Conservation (phyloP, 2,329 filamentous ascomycete species). For the Aspergillus costaricaensis region DNA sequence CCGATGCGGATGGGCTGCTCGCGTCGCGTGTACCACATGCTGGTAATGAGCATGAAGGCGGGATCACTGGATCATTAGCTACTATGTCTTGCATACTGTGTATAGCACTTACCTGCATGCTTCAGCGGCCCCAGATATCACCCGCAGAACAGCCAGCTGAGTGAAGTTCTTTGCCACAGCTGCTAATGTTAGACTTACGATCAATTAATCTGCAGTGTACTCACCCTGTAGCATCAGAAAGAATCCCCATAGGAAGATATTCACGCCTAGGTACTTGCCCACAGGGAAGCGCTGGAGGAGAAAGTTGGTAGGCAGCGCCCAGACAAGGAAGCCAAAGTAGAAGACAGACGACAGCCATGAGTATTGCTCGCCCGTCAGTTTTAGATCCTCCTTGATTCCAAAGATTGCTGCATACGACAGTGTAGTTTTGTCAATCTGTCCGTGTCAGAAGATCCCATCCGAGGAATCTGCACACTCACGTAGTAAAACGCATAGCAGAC, state of each 20-base stretch:
- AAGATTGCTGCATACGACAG: conserved; percentile 55
- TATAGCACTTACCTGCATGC: conserved; percentile 31
- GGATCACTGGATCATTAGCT: conserved; percentile 33
- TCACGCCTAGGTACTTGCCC: conserved; percentile 14
- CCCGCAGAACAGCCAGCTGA: conserved; percentile 53
- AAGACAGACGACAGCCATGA: conserved; percentile 46
- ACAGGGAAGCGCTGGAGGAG: conserved; percentile 27
- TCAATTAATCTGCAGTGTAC: neutral
- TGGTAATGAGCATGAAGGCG: conserved; percentile 58
- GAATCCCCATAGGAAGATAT: conserved; percentile 18
- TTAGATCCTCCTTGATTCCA: conserved; percentile 50
- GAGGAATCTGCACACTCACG: neutral
- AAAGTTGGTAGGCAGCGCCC: conserved; percentile 29
- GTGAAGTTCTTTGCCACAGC: conserved; percentile 54
- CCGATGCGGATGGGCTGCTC: conserved; percentile 57
- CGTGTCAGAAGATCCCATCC: neutral
- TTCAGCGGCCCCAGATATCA: conserved; percentile 57
- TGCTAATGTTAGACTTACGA: neutral
- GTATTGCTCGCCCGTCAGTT: conserved; percentile 41
- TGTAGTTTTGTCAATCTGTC: conserved; percentile 16
- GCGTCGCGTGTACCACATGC: conserved; percentile 53
- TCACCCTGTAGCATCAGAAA: conserved; percentile 16
- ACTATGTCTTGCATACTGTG: no score
- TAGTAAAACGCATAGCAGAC: conserved; percentile 18
- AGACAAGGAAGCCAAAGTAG: conserved; percentile 44